phyloP scores from a whole-genome alignment of 73 alveolate genomes.

The Paramecium caudatum region DNA sequence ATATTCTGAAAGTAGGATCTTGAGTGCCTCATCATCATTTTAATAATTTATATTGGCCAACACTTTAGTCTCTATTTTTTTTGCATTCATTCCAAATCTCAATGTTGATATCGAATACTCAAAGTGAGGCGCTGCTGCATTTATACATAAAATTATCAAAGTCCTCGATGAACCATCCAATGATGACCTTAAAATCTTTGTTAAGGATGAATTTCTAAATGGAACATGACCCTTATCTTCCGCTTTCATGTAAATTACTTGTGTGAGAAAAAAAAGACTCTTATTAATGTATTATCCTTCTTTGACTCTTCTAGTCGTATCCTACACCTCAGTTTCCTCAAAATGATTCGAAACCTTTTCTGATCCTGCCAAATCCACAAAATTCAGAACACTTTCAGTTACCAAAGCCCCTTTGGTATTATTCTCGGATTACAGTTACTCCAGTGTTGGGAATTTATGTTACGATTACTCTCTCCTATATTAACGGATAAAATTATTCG shows the following conservation, averaged over 20 bases:
- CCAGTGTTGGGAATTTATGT: constrained; percentile 44
- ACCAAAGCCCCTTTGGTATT: constrained; percentile 53
- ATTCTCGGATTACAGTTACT: constrained; percentile 7
- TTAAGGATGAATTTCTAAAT: constrained; percentile 95
- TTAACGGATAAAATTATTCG: constrained; percentile 39
- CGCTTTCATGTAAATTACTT: constrained; percentile 87
- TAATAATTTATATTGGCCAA: constrained; percentile 17
- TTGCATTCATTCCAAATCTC: constrained; percentile 77
- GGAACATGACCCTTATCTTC: constrained; percentile 93
- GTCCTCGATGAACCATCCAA: constrained; percentile 98
- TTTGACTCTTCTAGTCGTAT: constrained; percentile 78
- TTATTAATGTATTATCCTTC: constrained; percentile 93
- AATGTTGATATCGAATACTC: constrained; percentile 69
- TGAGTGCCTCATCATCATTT: constrained; percentile 64
- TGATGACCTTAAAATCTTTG: constrained; percentile 95
- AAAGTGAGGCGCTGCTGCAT: constrained; percentile 62
- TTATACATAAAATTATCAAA: constrained; percentile 86
- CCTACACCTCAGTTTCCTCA: constrained; percentile 62
- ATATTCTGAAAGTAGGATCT: constrained; percentile 40
- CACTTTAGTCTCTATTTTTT: constrained; percentile 70
- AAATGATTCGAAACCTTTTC: constrained; percentile 86
- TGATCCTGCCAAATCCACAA: constrained; percentile 99
- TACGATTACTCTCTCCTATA: constrained; percentile 66
- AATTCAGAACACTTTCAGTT: constrained; percentile 76
- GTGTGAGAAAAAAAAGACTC: constrained; percentile 86